Evolutionary conservation across 208 protist species (phyloP), one percentile per base, ranked within the genome.

Genomic region (Leptomonas pyrrhocoris): DNA sequence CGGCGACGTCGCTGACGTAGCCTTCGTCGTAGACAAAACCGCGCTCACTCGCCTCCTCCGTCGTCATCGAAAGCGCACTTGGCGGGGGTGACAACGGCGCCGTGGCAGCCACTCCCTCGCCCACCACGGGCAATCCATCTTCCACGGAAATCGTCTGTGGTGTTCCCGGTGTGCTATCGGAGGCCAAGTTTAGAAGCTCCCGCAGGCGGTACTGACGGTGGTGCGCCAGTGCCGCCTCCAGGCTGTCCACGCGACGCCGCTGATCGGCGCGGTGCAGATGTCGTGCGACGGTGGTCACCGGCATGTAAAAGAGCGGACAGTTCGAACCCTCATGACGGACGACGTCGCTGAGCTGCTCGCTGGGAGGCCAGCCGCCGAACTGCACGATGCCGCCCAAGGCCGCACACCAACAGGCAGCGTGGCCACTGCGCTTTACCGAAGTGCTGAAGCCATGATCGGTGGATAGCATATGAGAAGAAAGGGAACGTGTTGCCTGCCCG

Each of bases 321-420:
- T 48, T 45, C 2, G 73, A 72, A 38, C 71, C 64, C 28, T 89
- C 80, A 34, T 68, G 71, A 34, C 74, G 72, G 0, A 82, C 72
- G 36, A 80, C 73, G 2, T 74, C 62, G n/a, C 58, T 62, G 21
- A 85, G 62, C 34, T 80, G 53, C 28, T 72, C 72, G 16, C 48
- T 76, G 4, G 85, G 81, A 1, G 81, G 85, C 79, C 80, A 85
- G 2, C 85, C 85, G 11, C 85, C 85, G 40, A 90, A 85, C 53
- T 86, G 76, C 16, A 85, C 75, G 36, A 90, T 51, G 18, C 69
- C 78, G n/a, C 77, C 59, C 12, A 77, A 57, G 2, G 75, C 68
- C 1, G 79, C 48, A 51, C 74, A 85, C 67, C 73, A 90, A 60
- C 81, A 86, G 9, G 75, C 55, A 7, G 75, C 78, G 43, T 87